Percentiles rank a stretch among this genome's conserved stretches.
Conservation (phyloP, 202 grass and related monocot genomes). For the Digitaria exilis region DNA sequence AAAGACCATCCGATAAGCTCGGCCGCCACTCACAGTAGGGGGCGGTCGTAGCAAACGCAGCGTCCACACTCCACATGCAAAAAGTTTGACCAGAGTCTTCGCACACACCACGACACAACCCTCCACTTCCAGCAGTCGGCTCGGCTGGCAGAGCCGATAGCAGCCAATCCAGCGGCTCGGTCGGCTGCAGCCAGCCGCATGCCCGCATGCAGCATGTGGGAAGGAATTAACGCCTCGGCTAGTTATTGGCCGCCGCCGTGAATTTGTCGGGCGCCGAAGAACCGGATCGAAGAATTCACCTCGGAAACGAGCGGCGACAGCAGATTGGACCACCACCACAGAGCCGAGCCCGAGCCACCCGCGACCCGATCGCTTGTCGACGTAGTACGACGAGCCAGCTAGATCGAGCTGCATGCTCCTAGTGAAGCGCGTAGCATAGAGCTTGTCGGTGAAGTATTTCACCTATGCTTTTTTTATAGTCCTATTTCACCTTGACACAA, state of each 20-base stretch:
- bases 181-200: too few relatives aligned
- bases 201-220: too few relatives aligned
- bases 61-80: background rate
- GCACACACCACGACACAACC: background rate
- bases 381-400: background rate
- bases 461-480: too few relatives aligned
- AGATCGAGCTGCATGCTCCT: too few relatives aligned
- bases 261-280: too few relatives aligned
- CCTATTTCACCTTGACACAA: too few relatives aligned
- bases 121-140: background rate
- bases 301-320: conserved; percentile 25
- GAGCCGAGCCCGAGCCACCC: background rate
- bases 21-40: background rate
- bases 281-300: conserved; percentile 34
- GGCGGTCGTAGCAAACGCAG: background rate
- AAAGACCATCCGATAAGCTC: conserved; percentile 1
- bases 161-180: too few relatives aligned
- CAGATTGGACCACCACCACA: conserved; percentile 1
- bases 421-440: background rate
- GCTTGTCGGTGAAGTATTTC: background rate
- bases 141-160: background rate
- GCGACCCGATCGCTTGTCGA: background rate
- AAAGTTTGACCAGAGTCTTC: conserved; percentile 26
- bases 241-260: too few relatives aligned
- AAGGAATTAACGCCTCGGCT: too few relatives aligned